A percentile compares a stretch with the other conserved stretches of the same genome.
These are phyloP conservation scores for Aspergillus texensis DNA, from an alignment of 2,329 filamentous ascomycete species.

Conservation along the genomic window DNA sequence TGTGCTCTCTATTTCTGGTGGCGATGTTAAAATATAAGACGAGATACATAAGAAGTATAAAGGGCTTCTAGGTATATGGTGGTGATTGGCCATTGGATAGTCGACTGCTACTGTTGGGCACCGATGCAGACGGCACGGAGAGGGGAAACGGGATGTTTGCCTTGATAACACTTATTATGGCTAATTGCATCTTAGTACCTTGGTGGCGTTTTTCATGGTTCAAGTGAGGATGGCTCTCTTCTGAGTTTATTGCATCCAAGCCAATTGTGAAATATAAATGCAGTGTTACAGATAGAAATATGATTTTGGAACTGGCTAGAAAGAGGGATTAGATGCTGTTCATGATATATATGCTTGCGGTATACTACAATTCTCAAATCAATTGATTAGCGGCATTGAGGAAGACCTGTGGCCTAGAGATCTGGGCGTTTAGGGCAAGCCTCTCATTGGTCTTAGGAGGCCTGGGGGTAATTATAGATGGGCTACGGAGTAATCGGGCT, in stretches of 20 bases:
- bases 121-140: background rate
- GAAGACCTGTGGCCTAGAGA: background rate
- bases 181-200: background rate
- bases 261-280: background rate
- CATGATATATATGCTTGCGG: no score
- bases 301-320: background rate
- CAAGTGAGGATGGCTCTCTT: background rate
- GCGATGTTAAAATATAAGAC: background rate
- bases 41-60: background rate
- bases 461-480: background rate
- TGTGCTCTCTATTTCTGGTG: background rate
- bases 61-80: background rate
- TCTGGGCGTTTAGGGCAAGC: background rate
- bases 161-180: background rate
- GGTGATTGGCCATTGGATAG: background rate
- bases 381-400: no score
- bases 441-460: background rate
- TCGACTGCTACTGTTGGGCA: background rate
- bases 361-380: background rate
- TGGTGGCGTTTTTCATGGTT: background rate
- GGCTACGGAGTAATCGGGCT: background rate
- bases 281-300: background rate
- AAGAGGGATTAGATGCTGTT: no score
- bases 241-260: background rate
- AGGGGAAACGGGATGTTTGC: no score